Evolutionary conservation across 805 yeast genomes (phyloP), one percentile per base, ranked within the genome.

Genomic region (Metschnikowia similis): DNA sequence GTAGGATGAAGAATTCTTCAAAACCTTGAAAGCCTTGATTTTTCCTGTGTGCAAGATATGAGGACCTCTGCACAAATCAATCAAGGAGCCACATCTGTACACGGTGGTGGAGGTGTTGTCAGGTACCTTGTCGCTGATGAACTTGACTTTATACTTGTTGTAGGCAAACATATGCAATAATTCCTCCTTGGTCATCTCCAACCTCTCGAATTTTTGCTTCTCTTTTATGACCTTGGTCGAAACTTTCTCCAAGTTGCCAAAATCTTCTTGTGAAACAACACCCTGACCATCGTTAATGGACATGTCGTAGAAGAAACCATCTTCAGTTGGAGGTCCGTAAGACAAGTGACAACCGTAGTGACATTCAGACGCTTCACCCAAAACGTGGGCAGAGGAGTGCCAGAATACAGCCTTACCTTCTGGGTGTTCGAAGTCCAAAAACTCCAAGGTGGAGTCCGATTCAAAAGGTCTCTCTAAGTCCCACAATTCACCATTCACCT

Each of bases 321-420:
- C 98, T 48, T 85, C 89, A 53, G 97, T 92, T 68, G 99, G 99
- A 31, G 99, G 99, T 58, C 99, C 99, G 54, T 71, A 68, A 30
- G 77, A 72, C 57, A 94, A 82, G 68, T 92, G 96, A 57, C 96
- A 95, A 59, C 97, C 98, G 67, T 85, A 77, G 70, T 89, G 94
- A 69, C 97, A 86, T 75, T 94, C 99, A 76, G 96, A 87, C 44
- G 97, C 92, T 76, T 94, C 99, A 72, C 99, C 99, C 61, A 94
- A 76, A 48, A 94, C 92, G 72, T 94, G 99, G 47, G 99, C 99
- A 58, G 96, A 87, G 2, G 99, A 94, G 70, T 94, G 99, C 99
- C 99, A 94, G 74, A 94, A 94, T 34, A 92, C 98, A 57, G 84
- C 83, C 67, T 85, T 89, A 70, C 98, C 99, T 64, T 91, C 97